These are phyloP conservation scores for Boletus vinaceobasis DNA, from an alignment of 768 basidiomycete genomes.

Conservation along the genomic window DNA sequence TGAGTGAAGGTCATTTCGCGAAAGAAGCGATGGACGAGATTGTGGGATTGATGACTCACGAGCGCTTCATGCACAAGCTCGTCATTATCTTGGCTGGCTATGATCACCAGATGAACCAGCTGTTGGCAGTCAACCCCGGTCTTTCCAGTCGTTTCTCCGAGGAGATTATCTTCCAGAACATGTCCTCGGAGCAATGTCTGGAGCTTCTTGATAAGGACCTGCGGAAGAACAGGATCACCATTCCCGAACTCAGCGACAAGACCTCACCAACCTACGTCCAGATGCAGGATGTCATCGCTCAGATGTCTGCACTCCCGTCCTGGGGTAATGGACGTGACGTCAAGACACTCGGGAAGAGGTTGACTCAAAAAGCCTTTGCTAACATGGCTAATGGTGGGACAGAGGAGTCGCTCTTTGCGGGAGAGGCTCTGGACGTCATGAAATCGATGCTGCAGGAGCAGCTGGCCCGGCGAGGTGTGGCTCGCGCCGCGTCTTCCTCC, in stretches of 20 bases:
- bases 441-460: slow-evolving; percentile 21
- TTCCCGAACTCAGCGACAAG: slow-evolving; percentile 33
- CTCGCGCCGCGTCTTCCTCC: not conserved
- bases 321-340: slow-evolving; percentile 75
- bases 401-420: slow-evolving; percentile 22
- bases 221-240: slow-evolving; percentile 37
- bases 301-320: slow-evolving; percentile 45
- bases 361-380: slow-evolving; percentile 42
- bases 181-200: slow-evolving; percentile 51
- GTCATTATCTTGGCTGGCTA: slow-evolving; percentile 72
- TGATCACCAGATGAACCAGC: slow-evolving; percentile 61
- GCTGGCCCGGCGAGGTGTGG: slow-evolving; percentile 16
- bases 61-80: slow-evolving; percentile 54
- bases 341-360: slow-evolving; percentile 47
- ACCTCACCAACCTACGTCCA: slow-evolving; percentile 4
- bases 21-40: slow-evolving; percentile 74
- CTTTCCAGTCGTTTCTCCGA: slow-evolving; percentile 71
- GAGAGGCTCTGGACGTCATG: slow-evolving; percentile 31
- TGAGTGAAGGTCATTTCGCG: slow-evolving; percentile 61
- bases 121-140: slow-evolving; percentile 59
- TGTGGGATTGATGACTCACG: slow-evolving; percentile 62
- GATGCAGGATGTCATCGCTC: slow-evolving; percentile 39
- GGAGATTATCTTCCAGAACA: slow-evolving; percentile 53
- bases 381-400: slow-evolving; percentile 16
- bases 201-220: slow-evolving; percentile 49